Percentiles rank a stretch among this genome's conserved stretches.
These are phyloP conservation scores for Trichophyton schoenleinii DNA, from an alignment of 2,329 filamentous ascomycete species.

Conservation along the genomic window DNA sequence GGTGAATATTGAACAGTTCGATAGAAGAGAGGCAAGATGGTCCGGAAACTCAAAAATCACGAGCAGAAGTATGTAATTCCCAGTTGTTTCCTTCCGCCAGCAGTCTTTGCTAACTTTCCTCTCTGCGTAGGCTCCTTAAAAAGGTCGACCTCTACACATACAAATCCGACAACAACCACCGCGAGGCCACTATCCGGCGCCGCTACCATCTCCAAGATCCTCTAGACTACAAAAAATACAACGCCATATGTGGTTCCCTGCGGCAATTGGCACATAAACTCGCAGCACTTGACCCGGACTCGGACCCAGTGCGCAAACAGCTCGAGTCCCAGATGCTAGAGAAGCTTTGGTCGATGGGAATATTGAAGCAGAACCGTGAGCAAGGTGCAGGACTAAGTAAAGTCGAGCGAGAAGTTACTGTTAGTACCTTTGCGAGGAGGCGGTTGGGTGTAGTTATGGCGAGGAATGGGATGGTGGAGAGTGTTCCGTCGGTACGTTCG, in stretches of 20 bases:
- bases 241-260: slow-evolving; percentile 61
- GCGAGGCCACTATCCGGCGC: slow-evolving; percentile 64
- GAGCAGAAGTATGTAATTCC: slow-evolving; percentile 57
- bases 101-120: slow-evolving; percentile 6
- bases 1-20: background rate
- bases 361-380: slow-evolving; percentile 62
- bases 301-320: slow-evolving; percentile 65
- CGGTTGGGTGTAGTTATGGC: slow-evolving; percentile 86
- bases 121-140: slow-evolving; percentile 49
- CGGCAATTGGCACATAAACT: slow-evolving; percentile 83
- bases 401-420: slow-evolving; percentile 79
- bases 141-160: slow-evolving; percentile 93
- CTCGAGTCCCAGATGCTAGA: slow-evolving; percentile 78
- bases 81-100: background rate
- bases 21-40: slow-evolving; percentile 45
- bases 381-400: slow-evolving; percentile 55
- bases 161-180: slow-evolving; percentile 76
- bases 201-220: slow-evolving; percentile 88
- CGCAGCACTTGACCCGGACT: slow-evolving; percentile 62
- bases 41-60: slow-evolving; percentile 90
- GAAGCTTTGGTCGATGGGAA: slow-evolving; percentile 87
- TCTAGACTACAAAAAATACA: slow-evolving; percentile 64
- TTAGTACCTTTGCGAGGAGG: slow-evolving; percentile 74
- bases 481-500: slow-evolving; percentile 56
- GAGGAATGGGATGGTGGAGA: slow-evolving; percentile 80